Evolutionary conservation across 306 rosid species (phyloP).

Genomic region (Pyrus bretschneideri): DNA sequence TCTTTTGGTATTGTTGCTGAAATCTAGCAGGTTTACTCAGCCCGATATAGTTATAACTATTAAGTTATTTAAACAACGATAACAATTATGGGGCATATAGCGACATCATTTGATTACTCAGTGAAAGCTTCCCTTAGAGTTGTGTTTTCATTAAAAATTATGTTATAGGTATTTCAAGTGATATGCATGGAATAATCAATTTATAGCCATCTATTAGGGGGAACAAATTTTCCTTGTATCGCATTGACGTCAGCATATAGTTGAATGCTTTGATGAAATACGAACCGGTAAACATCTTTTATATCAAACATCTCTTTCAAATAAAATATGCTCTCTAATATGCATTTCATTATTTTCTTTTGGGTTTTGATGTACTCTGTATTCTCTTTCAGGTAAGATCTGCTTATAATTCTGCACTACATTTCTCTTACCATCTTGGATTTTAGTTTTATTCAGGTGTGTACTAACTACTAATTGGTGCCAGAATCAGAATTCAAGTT

Average conservation of each 20-base stretch:
- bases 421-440: conserved; percentile 4
- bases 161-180: background rate
- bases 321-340: background rate
- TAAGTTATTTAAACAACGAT: background rate
- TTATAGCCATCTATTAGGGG: background rate
- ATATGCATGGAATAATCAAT: background rate
- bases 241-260: background rate
- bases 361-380: background rate
- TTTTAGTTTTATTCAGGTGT: conserved; percentile 2
- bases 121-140: background rate
- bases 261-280: background rate
- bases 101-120: background rate
- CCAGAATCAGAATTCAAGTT: background rate
- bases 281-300: background rate
- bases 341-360: no score
- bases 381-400: conserved; percentile 1
- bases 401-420: conserved; percentile 1
- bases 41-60: background rate
- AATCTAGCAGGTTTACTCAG: background rate
- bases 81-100: background rate
- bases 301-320: background rate
- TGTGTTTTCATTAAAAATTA: background rate
- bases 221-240: background rate
- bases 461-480: background rate
- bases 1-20: background rate